These are phyloP conservation scores for Penicillium expansum DNA, from an alignment of 2,329 filamentous ascomycete species.

Conservation along the genomic window DNA sequence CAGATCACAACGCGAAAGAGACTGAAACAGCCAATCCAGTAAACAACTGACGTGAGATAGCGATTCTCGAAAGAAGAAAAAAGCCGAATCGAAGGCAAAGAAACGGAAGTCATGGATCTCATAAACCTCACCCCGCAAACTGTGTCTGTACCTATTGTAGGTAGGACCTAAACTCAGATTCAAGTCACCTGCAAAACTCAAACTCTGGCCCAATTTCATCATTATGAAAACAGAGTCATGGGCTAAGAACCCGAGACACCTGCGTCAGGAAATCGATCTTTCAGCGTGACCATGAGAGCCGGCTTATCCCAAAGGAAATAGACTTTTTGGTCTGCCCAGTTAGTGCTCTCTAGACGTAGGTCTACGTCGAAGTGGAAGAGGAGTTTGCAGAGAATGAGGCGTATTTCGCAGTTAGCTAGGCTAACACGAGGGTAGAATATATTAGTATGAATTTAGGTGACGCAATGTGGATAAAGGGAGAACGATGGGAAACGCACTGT, in stretches of 20 bases:
- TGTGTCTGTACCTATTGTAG: not conserved
- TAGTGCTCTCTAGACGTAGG: constrained; percentile 10
- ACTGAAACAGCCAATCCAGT: not conserved
- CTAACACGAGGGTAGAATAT: not conserved
- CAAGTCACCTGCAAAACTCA: not conserved
- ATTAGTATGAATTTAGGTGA: not conserved
- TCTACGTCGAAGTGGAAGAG: constrained; percentile 27
- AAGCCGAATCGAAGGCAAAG: not conserved
- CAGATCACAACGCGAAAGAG: not conserved
- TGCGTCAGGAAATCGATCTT: constrained; percentile 3
- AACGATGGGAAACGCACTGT: constrained; percentile 14
- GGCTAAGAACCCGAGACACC: not conserved
- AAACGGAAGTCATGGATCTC: not conserved
- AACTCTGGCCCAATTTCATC: not conserved
- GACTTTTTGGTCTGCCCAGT: constrained; percentile 24
- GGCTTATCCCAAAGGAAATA: constrained; percentile 31
- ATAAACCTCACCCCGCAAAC: not conserved
- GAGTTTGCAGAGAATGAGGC: constrained; percentile 27
- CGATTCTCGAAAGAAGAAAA: not conserved
- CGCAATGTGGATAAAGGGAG: not conserved
- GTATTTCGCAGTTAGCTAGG: constrained; percentile 28
- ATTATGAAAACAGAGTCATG: not conserved
- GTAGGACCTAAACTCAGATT: not conserved
- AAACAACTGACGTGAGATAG: not conserved
- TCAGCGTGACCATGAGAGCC: constrained; percentile 19